phyloP scores from a whole-genome alignment of 345 rosid species.

The Litchi chinensis region DNA sequence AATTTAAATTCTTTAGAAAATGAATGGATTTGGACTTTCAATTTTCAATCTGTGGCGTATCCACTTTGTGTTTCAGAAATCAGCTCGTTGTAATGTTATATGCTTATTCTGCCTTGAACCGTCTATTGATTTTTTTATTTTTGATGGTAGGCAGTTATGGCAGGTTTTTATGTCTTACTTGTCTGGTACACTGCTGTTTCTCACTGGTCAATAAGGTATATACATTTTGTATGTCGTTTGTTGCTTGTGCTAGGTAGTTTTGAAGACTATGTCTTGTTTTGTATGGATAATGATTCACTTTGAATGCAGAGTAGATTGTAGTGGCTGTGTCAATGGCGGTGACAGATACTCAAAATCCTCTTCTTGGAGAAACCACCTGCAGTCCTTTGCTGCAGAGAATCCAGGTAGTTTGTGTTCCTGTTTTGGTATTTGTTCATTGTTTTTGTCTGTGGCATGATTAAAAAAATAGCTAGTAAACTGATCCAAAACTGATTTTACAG shows the following conservation, averaged over 20 bases:
- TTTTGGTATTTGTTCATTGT: not conserved
- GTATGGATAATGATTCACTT: not conserved
- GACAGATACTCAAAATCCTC: conserved; percentile 69
- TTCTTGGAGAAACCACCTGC: conserved; percentile 81
- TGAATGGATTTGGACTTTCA: not conserved
- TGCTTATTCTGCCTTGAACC: not conserved
- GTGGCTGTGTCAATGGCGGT: conserved; percentile 57
- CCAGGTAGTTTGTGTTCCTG: conserved; percentile 53
- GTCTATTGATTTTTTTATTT: not conserved
- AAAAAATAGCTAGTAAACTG: conserved; percentile 5
- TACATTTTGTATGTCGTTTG: conserved; percentile 1
- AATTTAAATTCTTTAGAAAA: not conserved
- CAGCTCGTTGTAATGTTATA: not conserved
- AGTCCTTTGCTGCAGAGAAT: conserved; percentile 79
- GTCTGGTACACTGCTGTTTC: conserved; percentile 17
- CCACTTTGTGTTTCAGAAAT: not conserved
- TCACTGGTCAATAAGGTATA: conserved; percentile 21
- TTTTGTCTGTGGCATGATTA: not conserved
- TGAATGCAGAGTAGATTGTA: conserved; percentile 22
- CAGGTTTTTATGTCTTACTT: conserved; percentile 29
- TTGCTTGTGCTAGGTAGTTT: not conserved
- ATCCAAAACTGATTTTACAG: conserved; percentile 35
- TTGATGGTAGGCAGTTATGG: not conserved
- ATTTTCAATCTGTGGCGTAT: not conserved
- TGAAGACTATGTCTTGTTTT: not conserved